Percentiles rank a stretch among this genome's conserved stretches.
These are phyloP conservation scores for Styphnolobium japonicum DNA, from an alignment of 306 rosid genomes.

Conservation along the genomic window DNA sequence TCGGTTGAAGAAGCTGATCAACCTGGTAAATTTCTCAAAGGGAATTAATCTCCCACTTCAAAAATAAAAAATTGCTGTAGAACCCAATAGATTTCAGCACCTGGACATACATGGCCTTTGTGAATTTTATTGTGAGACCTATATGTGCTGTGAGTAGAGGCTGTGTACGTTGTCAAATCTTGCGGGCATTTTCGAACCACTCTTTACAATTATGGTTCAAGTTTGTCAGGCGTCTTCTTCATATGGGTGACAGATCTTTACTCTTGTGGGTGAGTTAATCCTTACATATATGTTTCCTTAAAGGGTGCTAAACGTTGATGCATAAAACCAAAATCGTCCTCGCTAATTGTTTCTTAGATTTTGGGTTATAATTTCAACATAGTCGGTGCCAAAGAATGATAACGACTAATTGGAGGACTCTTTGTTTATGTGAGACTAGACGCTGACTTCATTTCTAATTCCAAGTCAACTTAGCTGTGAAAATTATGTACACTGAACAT, in stretches of 20 bases:
- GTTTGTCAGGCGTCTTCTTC: neutral
- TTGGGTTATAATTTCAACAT: neutral
- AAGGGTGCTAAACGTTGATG: neutral
- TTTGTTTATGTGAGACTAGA: neutral
- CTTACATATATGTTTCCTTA: neutral
- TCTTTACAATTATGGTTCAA: no score
- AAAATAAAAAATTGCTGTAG: no score
- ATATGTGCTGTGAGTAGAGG: no score
- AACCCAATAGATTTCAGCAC: no score
- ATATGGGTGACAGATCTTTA: neutral
- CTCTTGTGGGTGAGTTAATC: neutral
- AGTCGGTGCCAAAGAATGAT: neutral
- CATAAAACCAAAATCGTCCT: neutral
- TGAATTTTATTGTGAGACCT: no score
- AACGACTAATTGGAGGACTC: neutral
- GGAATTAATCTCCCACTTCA: no score
- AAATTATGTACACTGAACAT: neutral
- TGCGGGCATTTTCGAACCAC: no score
- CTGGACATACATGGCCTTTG: no score
- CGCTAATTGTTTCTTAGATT: neutral
- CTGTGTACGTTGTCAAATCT: no score
- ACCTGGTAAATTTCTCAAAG: no score
- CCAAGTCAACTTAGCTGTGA: constrained; percentile 2
- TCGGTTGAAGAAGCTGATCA: no score
- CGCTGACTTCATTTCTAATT: neutral